Percentiles rank a stretch among this genome's conserved stretches.
These are phyloP conservation scores for Schizosaccharomyces octosporus DNA, from an alignment of 805 yeast species.

Conservation along the genomic window DNA sequence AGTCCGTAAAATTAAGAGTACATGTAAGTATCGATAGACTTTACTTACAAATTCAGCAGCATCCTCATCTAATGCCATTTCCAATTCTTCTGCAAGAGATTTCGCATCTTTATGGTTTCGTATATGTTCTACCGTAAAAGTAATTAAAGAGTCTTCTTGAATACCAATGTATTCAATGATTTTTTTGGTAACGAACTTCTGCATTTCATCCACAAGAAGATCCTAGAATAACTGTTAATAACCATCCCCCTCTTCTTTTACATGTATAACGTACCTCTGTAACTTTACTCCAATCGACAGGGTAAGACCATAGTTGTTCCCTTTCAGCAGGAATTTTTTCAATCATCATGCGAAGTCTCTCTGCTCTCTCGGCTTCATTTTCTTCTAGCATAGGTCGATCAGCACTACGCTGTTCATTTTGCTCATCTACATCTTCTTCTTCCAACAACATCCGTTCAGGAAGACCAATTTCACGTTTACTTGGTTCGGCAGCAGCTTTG, in stretches of 20 bases:
- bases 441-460: neutral
- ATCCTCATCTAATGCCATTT: slow-evolving; percentile 17
- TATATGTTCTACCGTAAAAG: slow-evolving; percentile 12
- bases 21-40: slow-evolving; percentile 5
- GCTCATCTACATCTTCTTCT: slow-evolving; percentile 2
- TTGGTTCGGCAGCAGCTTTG: neutral
- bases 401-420: neutral
- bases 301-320: slow-evolving; percentile 8
- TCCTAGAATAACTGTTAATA: neutral
- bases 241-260: neutral
- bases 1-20: neutral
- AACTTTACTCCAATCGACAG: slow-evolving; percentile 10
- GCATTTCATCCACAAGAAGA: neutral
- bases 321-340: slow-evolving; percentile 7
- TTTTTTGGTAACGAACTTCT: slow-evolving; percentile 9
- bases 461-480: neutral
- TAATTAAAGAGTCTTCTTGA: slow-evolving; percentile 14
- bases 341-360: slow-evolving; percentile 2
- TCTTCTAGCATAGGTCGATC: neutral
- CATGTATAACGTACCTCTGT: slow-evolving; percentile 3
- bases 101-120: slow-evolving; percentile 8
- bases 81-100: slow-evolving; percentile 12
- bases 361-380: neutral
- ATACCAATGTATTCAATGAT: slow-evolving; percentile 14
- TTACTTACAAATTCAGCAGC: slow-evolving; percentile 13